Evolutionary conservation across 148 eudicot genomes (phyloP).

Genomic region (Persicaria tinctoria): DNA sequence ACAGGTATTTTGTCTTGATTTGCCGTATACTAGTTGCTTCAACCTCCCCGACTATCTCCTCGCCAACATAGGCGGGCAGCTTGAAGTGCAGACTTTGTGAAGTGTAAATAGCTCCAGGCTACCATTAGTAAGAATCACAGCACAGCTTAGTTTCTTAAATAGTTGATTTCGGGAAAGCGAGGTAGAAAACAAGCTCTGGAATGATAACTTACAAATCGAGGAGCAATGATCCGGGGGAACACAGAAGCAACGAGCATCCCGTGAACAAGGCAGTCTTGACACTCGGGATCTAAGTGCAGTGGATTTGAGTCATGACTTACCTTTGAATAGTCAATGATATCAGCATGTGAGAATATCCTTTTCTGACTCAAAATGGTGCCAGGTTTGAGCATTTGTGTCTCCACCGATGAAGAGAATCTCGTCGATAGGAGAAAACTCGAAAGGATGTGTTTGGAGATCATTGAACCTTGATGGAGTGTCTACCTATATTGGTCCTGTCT

Average conservation of each 20-base stretch:
- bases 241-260: constrained; percentile 84
- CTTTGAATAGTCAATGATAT: constrained; percentile 55
- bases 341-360: constrained; percentile 39
- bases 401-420: constrained; percentile 34
- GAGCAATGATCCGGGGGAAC: constrained; percentile 71
- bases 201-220: constrained; percentile 60
- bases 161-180: neutral
- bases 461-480: constrained; percentile 6
- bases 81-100: constrained; percentile 71
- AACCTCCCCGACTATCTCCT: constrained; percentile 53
- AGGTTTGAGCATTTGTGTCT: constrained; percentile 27
- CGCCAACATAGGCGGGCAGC: constrained; percentile 59
- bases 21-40: constrained; percentile 30
- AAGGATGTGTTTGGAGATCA: constrained; percentile 22
- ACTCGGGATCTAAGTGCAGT: constrained; percentile 53
- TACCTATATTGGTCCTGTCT: neutral
- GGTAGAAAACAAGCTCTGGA: neutral
- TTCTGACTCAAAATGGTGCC: constrained; percentile 44
- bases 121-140: constrained; percentile 15
- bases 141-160: neutral
- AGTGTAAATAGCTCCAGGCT: constrained; percentile 87
- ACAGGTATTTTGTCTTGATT: constrained; percentile 50
- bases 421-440: constrained; percentile 18
- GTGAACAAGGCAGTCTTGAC: constrained; percentile 45
- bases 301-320: constrained; percentile 64